Conservation (phyloP, 306 rosid species). For the Pterocarpus santalinus region DNA sequence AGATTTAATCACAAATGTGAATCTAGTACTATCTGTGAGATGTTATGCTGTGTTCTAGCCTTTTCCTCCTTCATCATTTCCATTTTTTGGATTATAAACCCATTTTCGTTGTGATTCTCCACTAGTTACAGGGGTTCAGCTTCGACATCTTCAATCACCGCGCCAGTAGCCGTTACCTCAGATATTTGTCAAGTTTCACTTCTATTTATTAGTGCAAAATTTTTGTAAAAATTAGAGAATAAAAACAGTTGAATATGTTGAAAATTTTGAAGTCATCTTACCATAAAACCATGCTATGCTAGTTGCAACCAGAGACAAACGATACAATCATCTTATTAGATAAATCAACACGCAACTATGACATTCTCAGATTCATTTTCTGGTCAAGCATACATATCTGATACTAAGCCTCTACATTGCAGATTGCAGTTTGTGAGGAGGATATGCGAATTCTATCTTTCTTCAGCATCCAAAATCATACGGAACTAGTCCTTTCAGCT, state of each 20-base stretch:
- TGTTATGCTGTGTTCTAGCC: too few relatives aligned
- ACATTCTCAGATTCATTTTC: constrained; percentile 28
- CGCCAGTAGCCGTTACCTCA: too few relatives aligned
- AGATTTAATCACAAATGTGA: too few relatives aligned
- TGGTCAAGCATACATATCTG: constrained; percentile 20
- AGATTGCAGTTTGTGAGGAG: constrained; percentile 6
- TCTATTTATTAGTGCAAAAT: background rate
- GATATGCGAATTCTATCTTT: constrained; percentile 2
- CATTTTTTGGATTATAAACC: too few relatives aligned
- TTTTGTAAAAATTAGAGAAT: background rate
- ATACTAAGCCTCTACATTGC: constrained; percentile 24
- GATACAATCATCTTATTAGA: constrained; percentile 8
- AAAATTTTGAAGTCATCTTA: background rate
- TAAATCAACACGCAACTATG: constrained; percentile 19
- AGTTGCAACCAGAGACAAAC: background rate
- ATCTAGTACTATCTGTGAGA: too few relatives aligned
- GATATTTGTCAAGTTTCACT: too few relatives aligned
- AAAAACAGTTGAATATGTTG: background rate
- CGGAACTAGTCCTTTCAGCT: constrained; percentile 86
- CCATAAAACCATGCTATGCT: background rate
- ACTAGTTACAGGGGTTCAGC: too few relatives aligned
- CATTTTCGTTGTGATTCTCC: too few relatives aligned
- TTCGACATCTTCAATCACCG: too few relatives aligned
- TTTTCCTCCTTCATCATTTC: too few relatives aligned
- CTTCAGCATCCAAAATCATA: constrained; percentile 92